Evolutionary conservation across 768 basidiomycete genomes (phyloP).

Genomic region (Amanita muscaria): DNA sequence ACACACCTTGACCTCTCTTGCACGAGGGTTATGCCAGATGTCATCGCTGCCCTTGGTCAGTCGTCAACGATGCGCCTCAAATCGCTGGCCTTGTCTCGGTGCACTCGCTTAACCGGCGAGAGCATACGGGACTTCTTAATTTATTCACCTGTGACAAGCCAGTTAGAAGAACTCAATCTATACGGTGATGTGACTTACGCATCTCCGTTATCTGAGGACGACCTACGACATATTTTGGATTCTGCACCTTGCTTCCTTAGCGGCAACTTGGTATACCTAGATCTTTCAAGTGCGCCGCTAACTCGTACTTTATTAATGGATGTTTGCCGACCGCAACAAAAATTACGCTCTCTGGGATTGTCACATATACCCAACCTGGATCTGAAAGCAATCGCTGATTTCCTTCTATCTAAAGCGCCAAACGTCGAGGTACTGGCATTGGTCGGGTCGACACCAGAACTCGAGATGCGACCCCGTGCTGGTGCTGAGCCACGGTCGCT

Average conservation of each 20-base stretch:
- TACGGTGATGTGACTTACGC: conserved; percentile 84
- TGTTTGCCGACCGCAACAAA: conserved; percentile 53
- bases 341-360: conserved; percentile 81
- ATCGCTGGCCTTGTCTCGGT: conserved; percentile 79
- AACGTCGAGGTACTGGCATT: conserved; percentile 85
- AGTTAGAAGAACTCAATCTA: conserved; percentile 72
- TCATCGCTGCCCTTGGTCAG: conserved; percentile 57
- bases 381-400: conserved; percentile 55
- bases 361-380: conserved; percentile 74
- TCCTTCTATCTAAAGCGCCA: conserved; percentile 57
- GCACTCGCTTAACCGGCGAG: conserved; percentile 73
- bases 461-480: conserved; percentile 37
- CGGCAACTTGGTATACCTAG: conserved; percentile 76
- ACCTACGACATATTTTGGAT: conserved; percentile 60
- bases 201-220: conserved; percentile 56
- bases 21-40: conserved; percentile 71
- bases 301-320: conserved; percentile 46
- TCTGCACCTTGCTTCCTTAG: conserved; percentile 72
- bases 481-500: conserved; percentile 34
- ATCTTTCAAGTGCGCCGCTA: conserved; percentile 78
- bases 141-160: conserved; percentile 50
- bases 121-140: conserved; percentile 70
- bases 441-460: conserved; percentile 64
- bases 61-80: conserved; percentile 60
- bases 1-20: conserved; percentile 89